Evolutionary conservation across 768 basidiomycete genomes (phyloP).

Genomic region (Fistulinella prunicolor): DNA sequence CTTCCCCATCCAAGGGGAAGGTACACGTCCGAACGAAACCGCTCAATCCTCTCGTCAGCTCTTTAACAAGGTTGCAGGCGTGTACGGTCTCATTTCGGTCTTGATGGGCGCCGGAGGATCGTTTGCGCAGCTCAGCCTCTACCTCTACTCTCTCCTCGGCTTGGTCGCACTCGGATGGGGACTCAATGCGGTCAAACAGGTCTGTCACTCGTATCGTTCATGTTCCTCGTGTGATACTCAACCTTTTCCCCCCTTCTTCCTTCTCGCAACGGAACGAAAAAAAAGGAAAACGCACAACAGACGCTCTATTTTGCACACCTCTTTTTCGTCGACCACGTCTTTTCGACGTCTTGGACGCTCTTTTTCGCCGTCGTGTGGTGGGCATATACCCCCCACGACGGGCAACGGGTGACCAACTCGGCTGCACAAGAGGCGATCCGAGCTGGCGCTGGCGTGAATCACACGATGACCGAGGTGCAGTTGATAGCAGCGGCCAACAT

Average conservation of each 20-base stretch:
- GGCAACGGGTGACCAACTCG: slow-evolving; percentile 74
- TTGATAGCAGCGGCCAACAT: slow-evolving; percentile 68
- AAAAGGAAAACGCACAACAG: slow-evolving; percentile 83
- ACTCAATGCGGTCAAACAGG: slow-evolving; percentile 78
- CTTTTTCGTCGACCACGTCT: slow-evolving; percentile 87
- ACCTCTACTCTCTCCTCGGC: slow-evolving; percentile 86
- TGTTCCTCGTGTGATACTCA: no score
- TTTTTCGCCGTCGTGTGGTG: slow-evolving; percentile 93
- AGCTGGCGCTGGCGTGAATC: slow-evolving; percentile 49
- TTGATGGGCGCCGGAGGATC: slow-evolving; percentile 89
- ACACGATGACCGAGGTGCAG: slow-evolving; percentile 60
- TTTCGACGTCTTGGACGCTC: slow-evolving; percentile 89
- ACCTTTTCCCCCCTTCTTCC: background rate
- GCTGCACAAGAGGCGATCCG: slow-evolving; percentile 86
- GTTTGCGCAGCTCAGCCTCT: slow-evolving; percentile 89
- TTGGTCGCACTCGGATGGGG: slow-evolving; percentile 86
- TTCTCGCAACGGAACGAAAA: background rate
- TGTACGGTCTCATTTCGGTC: slow-evolving; percentile 93
- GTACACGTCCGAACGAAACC: background rate
- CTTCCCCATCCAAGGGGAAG: background rate
- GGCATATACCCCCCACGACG: slow-evolving; percentile 89
- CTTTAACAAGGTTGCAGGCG: slow-evolving; percentile 96
- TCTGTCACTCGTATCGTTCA: slow-evolving; percentile 48
- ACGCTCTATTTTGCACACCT: slow-evolving; percentile 88
- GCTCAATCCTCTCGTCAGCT: slow-evolving; percentile 44